Evolutionary conservation across 371 early-diverging fungal genomes (phyloP).

Genomic region (Cladochytrium tenue): DNA sequence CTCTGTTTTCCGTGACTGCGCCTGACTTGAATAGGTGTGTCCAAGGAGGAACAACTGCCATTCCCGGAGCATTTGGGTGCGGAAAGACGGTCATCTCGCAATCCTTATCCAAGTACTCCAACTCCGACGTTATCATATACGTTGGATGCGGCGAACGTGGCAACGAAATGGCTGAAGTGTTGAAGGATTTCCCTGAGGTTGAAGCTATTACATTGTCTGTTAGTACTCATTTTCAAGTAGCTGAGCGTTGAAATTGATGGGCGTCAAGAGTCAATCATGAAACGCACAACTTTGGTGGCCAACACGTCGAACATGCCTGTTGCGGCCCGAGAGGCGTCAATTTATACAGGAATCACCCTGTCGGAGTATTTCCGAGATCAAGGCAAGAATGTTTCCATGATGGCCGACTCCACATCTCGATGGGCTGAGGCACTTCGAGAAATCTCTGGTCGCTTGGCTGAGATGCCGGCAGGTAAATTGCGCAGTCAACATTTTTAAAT

Average conservation of each 20-base stretch:
- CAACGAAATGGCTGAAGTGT: constrained; percentile 99
- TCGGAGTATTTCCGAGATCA: constrained; percentile 99
- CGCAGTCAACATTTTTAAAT: neutral
- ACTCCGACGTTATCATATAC: constrained; percentile 99
- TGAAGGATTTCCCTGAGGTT: constrained; percentile 99
- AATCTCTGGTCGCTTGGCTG: constrained; percentile 99
- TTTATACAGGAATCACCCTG: constrained; percentile 99
- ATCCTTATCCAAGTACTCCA: constrained; percentile 99
- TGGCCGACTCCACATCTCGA: constrained; percentile 99
- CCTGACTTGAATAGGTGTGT: constrained; percentile 69
- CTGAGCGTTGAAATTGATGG: constrained; percentile 90
- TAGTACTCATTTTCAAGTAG: constrained; percentile 28
- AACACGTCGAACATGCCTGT: constrained; percentile 99
- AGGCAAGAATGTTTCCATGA: constrained; percentile 99
- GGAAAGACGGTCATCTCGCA: constrained; percentile 99
- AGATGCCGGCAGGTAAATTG: constrained; percentile 95
- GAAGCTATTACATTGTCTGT: constrained; percentile 3
- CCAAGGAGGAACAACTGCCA: constrained; percentile 99
- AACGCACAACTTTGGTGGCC: constrained; percentile 99
- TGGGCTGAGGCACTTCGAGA: constrained; percentile 99
- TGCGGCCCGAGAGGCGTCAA: constrained; percentile 99
- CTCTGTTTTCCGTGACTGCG: constrained; percentile 7
- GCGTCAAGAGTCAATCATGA: constrained; percentile 98
- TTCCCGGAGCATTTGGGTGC: constrained; percentile 99
- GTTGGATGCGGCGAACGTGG: constrained; percentile 99